These are phyloP conservation scores for Xylariaceae sp. DNA, from an alignment of 2,329 filamentous ascomycete species.

Conservation along the genomic window DNA sequence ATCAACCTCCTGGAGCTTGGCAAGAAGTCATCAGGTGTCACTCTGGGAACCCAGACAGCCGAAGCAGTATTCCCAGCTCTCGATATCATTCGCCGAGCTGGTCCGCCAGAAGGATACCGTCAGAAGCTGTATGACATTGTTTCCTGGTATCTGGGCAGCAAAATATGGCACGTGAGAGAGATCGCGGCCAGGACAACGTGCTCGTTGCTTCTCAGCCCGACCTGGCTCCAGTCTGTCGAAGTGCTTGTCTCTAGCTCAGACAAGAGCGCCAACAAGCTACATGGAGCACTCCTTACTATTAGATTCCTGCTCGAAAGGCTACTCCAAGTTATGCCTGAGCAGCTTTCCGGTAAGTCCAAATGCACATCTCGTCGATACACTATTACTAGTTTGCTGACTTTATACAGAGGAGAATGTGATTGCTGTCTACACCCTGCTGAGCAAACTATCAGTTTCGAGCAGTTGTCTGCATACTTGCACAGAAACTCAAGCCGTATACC, in stretches of 20 bases:
- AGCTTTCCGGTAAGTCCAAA: slow-evolving; percentile 38
- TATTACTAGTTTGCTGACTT: slow-evolving; percentile 7
- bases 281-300: slow-evolving; percentile 53
- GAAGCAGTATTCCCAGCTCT: slow-evolving; percentile 78
- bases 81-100: slow-evolving; percentile 71
- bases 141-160: slow-evolving; percentile 58
- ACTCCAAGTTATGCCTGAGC: slow-evolving; percentile 40
- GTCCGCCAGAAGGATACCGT: slow-evolving; percentile 54
- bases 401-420: slow-evolving; percentile 22
- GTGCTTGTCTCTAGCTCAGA: slow-evolving; percentile 33
- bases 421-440: slow-evolving; percentile 21
- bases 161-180: slow-evolving; percentile 75
- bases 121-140: slow-evolving; percentile 55
- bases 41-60: slow-evolving; percentile 40
- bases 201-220: slow-evolving; percentile 51
- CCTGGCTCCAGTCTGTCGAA: slow-evolving; percentile 43
- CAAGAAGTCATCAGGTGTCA: slow-evolving; percentile 34
- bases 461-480: slow-evolving; percentile 22
- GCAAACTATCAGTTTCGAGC: slow-evolving; percentile 16
- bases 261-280: slow-evolving; percentile 47
- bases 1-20: slow-evolving; percentile 55
- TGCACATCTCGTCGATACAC: neutral
- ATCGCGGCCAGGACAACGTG: slow-evolving; percentile 71
- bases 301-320: slow-evolving; percentile 54
- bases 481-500: slow-evolving; percentile 31